A percentile compares a stretch with the other conserved stretches of the same genome.
phyloP scores from a whole-genome alignment of 2,329 filamentous ascomycete species.

The Diaporthe destruens region DNA sequence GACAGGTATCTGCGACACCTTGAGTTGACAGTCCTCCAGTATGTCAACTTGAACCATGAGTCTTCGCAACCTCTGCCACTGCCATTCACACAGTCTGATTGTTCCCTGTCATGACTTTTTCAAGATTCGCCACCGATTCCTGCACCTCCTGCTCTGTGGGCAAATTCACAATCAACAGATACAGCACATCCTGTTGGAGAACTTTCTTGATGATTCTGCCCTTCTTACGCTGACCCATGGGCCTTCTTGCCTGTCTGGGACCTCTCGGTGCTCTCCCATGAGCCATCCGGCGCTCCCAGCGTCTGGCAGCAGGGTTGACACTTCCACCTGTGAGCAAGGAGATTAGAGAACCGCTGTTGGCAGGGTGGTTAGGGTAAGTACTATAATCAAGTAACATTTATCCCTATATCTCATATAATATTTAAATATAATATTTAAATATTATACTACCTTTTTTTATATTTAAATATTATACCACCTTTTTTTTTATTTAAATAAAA shows the following conservation, averaged over 20 bases:
- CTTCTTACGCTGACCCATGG: conserved; percentile 32
- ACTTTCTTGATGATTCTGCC: conserved; percentile 34
- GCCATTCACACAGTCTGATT: background rate
- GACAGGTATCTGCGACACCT: background rate
- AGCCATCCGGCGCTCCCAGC: conserved; percentile 36
- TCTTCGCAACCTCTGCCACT: no score
- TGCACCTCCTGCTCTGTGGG: conserved; percentile 58
- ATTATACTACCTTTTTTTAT: no score
- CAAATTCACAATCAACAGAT: conserved; percentile 64
- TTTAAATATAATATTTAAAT: no score
- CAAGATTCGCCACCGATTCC: conserved; percentile 41
- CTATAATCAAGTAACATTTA: no score
- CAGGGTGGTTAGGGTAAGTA: conserved; percentile 64
- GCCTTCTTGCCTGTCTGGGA: conserved; percentile 4
- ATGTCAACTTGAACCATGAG: background rate
- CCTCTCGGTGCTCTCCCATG: conserved; percentile 31
- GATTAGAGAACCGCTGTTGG: conserved; percentile 61
- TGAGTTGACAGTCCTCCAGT: background rate
- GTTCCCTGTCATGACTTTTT: conserved; percentile 28
- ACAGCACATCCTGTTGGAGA: conserved; percentile 58
- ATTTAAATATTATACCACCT: no score
- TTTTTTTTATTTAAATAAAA: no score
- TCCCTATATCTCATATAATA: no score
- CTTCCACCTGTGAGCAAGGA: conserved; percentile 60
- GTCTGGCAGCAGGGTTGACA: conserved; percentile 47